Conservation (phyloP, 2,329 filamentous ascomycete species). For the Onygena corvina region DNA sequence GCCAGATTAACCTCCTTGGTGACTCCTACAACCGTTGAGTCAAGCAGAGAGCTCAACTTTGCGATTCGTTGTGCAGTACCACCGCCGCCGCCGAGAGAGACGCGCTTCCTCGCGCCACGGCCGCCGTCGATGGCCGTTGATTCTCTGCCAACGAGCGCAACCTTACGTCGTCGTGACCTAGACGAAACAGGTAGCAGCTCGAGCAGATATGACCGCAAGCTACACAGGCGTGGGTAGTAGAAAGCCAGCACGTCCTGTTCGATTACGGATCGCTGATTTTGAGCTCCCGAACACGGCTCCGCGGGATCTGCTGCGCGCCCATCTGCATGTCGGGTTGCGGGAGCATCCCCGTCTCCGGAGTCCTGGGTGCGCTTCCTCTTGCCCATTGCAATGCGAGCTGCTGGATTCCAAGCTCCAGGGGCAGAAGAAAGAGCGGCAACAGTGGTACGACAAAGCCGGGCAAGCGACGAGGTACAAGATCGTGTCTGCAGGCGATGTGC, state of each 20-base stretch:
- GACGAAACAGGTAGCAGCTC: constrained; percentile 55
- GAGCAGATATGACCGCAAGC: constrained; percentile 60
- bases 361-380: neutral
- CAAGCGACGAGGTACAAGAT: too few relatives aligned
- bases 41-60: constrained; percentile 48
- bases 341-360: neutral
- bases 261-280: neutral
- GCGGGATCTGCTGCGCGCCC: neutral
- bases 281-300: too few relatives aligned
- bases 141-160: constrained; percentile 18
- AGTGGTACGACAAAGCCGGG: too few relatives aligned
- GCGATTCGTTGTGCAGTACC: constrained; percentile 4
- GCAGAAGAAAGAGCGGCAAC: too few relatives aligned
- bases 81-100: neutral
- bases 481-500: too few relatives aligned
- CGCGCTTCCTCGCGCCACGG: neutral
- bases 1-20: constrained; percentile 22
- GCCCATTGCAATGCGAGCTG: neutral
- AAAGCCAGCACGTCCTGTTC: constrained; percentile 53
- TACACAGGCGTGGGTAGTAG: constrained; percentile 55
- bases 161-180: constrained; percentile 39
- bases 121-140: neutral
- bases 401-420: neutral
- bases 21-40: constrained; percentile 55
- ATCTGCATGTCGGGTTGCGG: too few relatives aligned